A percentile compares a stretch with the other conserved stretches of the same genome.
Conservation (phyloP, 2,329 filamentous ascomycete genomes). For the Ramularia endophylla region DNA sequence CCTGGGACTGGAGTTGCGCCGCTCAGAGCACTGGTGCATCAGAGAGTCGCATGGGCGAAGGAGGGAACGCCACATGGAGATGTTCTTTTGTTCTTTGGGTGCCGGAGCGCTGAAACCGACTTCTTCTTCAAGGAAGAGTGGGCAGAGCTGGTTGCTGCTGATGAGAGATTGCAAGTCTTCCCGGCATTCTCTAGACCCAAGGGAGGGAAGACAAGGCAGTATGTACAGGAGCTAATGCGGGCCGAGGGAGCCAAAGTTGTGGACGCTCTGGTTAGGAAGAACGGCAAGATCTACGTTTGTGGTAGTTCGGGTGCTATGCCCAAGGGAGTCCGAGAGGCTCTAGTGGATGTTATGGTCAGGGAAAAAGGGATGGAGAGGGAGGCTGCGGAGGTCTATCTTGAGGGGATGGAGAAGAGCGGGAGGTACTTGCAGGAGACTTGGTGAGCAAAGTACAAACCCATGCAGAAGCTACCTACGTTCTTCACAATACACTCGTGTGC, state of each 20-base stretch:
- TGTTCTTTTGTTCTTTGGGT: slow-evolving; percentile 68
- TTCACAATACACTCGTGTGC: too few species aligned
- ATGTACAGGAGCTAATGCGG: slow-evolving; percentile 60
- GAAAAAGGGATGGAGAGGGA: slow-evolving; percentile 36
- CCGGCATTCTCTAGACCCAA: slow-evolving; percentile 69
- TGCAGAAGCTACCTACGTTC: too few species aligned
- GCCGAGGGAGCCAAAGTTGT: slow-evolving; percentile 47
- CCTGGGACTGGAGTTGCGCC: slow-evolving; percentile 86
- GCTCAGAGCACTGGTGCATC: slow-evolving; percentile 71
- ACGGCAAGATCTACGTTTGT: slow-evolving; percentile 53
- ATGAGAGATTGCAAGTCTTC: slow-evolving; percentile 48
- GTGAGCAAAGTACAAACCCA: too few species aligned
- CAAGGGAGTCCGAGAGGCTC: slow-evolving; percentile 59
- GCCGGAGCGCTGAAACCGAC: slow-evolving; percentile 66
- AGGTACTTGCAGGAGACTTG: slow-evolving; percentile 66
- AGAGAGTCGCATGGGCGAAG: slow-evolving; percentile 47
- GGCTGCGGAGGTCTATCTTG: slow-evolving; percentile 52
- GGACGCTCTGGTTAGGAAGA: slow-evolving; percentile 44
- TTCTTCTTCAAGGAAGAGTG: slow-evolving; percentile 81
- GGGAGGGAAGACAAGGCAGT: slow-evolving; percentile 47
- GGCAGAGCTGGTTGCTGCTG: slow-evolving; percentile 39
- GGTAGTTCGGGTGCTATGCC: slow-evolving; percentile 66
- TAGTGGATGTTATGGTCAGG: slow-evolving; percentile 54
- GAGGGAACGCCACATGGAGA: too few species aligned
- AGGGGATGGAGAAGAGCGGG: slow-evolving; percentile 54